Conservation (phyloP, 495 filamentous ascomycete genomes). For the Penicillium waksmanii region DNA sequence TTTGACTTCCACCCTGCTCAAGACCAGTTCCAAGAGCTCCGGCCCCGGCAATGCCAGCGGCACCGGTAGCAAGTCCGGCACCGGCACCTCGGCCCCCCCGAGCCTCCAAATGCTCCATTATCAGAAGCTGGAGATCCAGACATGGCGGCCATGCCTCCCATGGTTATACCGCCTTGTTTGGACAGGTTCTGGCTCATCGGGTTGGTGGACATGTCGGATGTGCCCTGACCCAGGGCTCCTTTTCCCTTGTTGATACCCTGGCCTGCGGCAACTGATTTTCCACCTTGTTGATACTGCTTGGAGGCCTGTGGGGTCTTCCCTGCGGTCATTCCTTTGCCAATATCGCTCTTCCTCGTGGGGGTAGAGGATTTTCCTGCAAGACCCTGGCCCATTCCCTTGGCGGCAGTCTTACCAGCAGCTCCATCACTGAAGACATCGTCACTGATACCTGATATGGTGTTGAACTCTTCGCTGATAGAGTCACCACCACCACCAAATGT, state of each 20-base stretch:
- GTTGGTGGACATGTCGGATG: not conserved
- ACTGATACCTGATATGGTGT: conserved; percentile 14
- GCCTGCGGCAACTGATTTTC: conserved; percentile 4
- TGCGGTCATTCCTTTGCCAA: not conserved
- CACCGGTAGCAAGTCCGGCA: not conserved
- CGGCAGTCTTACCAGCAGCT: conserved; percentile 2
- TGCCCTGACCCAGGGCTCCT: not conserved
- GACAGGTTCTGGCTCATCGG: conserved; percentile 7
- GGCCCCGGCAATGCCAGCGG: not conserved
- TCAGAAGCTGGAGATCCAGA: not conserved
- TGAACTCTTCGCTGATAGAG: conserved; percentile 17
- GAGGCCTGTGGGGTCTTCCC: conserved; percentile 1
- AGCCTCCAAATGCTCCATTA: not conserved
- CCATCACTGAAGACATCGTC: conserved; percentile 20
- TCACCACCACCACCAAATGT: not conserved
- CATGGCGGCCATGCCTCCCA: conserved; percentile 12
- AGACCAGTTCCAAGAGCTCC: conserved; percentile 12
- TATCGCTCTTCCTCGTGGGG: not conserved
- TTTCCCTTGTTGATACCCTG: conserved; percentile 3
- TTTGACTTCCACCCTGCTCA: conserved; percentile 1
- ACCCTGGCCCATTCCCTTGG: conserved; percentile 4
- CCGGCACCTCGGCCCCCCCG: not conserved
- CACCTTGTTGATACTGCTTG: conserved; percentile 4
- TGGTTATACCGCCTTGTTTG: conserved; percentile 2
- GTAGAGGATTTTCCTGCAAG: not conserved